Base-by-base conservation (phyloP, 768 basidiomycete species). In the Rhizopogon roseolus region DNA sequence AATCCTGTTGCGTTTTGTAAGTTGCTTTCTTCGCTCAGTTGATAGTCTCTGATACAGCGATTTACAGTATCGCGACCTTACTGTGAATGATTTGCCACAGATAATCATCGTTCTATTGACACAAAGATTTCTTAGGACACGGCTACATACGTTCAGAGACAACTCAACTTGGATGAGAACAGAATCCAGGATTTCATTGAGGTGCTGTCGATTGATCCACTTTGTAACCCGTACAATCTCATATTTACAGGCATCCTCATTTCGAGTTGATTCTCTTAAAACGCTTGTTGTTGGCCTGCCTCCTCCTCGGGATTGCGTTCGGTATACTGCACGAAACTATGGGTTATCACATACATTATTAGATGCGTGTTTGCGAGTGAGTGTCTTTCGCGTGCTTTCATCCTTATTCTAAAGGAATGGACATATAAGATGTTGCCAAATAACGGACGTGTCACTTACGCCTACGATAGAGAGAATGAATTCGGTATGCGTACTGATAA, bases 121-220 rank as follows among this genome's bases (percentile, higher is more conserved):
- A 14, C 32, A 32, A 49, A 11, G 9, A 2, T 25, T 37, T 2
- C 10, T 36, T 50, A 79, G 78, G 74, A 79, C 41, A 76, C 77
- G 1, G 70, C 73, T 0, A 37, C 68, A 29, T 80, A 80, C 50
- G 60, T 77, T 2, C 73, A 76, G 54, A 66, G 69, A 28, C 78
- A 80, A 53, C 56, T 74, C 19, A 60, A 60, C 41, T 66, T 79
- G 4, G 65, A 70, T 9, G 72, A 78, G 17, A 58, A 49, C 2
- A 68, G 73, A 53, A 61, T 72, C 5, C 78, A 79, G 55, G 77
- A 79, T 56, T 78, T 78, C 53, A 68, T 79, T 6, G 77, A 73
- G 64, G 78, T 76, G 53, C 4, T 59, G 5, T 40, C 17, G 37
- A 2, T 9, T 37, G 22, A 52, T 8, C 16, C 10, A 4, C 16